A percentile compares a stretch with the other conserved stretches of the same genome.
phyloP scores from a whole-genome alignment of 2,329 filamentous ascomycete genomes.

The Penicillium verrucosum region DNA sequence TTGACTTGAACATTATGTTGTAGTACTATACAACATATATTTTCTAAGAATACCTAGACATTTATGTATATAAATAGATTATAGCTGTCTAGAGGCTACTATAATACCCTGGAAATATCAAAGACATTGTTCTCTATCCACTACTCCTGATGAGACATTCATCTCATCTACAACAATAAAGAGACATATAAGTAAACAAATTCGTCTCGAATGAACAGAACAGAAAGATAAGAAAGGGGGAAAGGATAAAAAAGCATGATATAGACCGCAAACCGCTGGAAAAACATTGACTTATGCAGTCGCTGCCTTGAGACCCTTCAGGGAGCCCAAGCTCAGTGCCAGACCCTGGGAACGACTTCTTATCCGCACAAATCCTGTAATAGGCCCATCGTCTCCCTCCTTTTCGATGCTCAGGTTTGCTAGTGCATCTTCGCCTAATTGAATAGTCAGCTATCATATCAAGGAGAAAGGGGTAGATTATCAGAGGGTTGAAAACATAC shows the following conservation, averaged over 20 bases:
- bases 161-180: conserved; percentile 29
- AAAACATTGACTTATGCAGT: conserved; percentile 36
- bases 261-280: conserved; percentile 31
- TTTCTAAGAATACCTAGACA: background rate
- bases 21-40: background rate
- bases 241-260: conserved; percentile 23
- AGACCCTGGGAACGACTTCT: conserved; percentile 94
- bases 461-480: background rate
- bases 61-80: background rate
- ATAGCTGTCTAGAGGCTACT: background rate
- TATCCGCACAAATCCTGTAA: conserved; percentile 97
- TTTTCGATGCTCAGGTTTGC: conserved; percentile 98
- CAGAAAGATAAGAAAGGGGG: conserved; percentile 19
- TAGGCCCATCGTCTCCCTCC: conserved; percentile 89
- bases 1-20: too few relatives aligned
- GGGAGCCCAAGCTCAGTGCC: conserved; percentile 84
- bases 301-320: conserved; percentile 87
- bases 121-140: conserved; percentile 25
- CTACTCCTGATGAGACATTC: conserved; percentile 18
- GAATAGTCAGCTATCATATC: conserved; percentile 21
- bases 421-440: conserved; percentile 88
- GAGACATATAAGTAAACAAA: conserved; percentile 26
- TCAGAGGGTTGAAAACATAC: conserved; percentile 56
- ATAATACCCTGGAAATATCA: conserved; percentile 2
- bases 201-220: conserved; percentile 27